These are phyloP conservation scores for Paralagenidium karlingii DNA, from an alignment of 352 stramenopile genomes.

Conservation along the genomic window DNA sequence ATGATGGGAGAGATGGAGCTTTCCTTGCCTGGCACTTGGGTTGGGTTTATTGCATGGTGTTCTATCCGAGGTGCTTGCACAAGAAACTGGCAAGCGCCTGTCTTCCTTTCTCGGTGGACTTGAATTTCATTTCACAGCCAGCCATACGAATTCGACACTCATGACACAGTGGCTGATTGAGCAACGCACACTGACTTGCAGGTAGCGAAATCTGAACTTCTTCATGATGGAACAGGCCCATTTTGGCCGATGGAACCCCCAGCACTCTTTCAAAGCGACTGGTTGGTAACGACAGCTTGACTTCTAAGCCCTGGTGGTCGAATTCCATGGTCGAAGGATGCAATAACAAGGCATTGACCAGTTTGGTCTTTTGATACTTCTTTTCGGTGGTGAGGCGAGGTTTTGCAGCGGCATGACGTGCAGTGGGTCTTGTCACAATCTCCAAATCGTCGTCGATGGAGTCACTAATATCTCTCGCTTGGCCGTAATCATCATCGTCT, in stretches of 20 bases:
- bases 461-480: not conserved
- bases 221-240: conserved; percentile 21
- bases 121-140: conserved; percentile 29
- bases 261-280: conserved; percentile 26
- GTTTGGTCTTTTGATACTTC: conserved; percentile 18
- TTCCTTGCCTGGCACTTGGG: not conserved
- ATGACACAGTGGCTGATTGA: conserved; percentile 35
- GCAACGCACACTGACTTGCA: conserved; percentile 8
- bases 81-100: not conserved
- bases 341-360: conserved; percentile 43
- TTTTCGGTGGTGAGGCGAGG: conserved; percentile 9
- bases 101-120: conserved; percentile 30
- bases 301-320: conserved; percentile 22
- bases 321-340: conserved; percentile 38
- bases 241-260: not conserved
- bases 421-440: not conserved
- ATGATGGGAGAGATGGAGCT: not conserved
- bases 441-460: not conserved
- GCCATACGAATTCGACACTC: conserved; percentile 36
- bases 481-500: conserved; percentile 2
- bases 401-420: too few species aligned
- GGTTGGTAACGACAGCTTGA: conserved; percentile 30
- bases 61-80: not conserved
- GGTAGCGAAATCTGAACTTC: conserved; percentile 25
- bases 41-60: not conserved